Percentiles rank a stretch among this genome's conserved stretches.
Evolutionary conservation across 352 stramenopile genomes (phyloP).

Genomic region (Phytopythium cucurbitacearum): DNA sequence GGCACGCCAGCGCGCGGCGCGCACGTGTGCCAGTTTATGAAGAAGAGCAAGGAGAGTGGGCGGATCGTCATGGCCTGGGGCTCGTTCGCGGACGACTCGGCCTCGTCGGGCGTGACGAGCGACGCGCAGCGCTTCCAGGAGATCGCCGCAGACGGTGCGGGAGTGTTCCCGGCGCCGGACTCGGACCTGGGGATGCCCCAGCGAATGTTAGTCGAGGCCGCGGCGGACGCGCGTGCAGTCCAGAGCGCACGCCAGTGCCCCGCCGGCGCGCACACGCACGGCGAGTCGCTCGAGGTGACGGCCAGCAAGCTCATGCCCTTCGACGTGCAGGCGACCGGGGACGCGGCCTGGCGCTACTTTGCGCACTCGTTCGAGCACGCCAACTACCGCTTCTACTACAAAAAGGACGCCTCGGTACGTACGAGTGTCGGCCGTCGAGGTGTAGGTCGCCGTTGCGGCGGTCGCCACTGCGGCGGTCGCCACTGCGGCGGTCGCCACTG

Average conservation of each 20-base stretch:
- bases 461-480: too few species aligned
- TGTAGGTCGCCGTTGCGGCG: not conserved
- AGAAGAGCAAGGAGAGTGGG: constrained; percentile 26
- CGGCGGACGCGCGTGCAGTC: too few species aligned
- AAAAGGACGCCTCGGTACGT: constrained; percentile 25
- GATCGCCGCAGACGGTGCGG: too few species aligned
- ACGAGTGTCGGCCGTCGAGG: not conserved
- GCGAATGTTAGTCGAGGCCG: too few species aligned
- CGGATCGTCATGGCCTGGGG: constrained; percentile 38
- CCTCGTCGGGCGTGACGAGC: not conserved
- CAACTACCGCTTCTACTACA: constrained; percentile 6
- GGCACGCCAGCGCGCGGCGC: constrained; percentile 3
- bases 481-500: too few species aligned
- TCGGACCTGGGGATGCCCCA: too few species aligned
- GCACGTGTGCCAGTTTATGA: constrained; percentile 30
- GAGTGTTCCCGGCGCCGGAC: too few species aligned
- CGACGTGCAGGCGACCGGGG: constrained; percentile 1
- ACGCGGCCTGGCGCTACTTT: constrained; percentile 7
- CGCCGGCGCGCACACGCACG: not conserved
- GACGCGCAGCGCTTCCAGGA: too few species aligned
- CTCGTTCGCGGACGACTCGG: constrained; percentile 18
- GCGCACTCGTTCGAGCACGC: constrained; percentile 4
- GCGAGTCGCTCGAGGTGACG: constrained; percentile 5
- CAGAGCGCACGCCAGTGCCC: too few species aligned
- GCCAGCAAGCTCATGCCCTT: constrained; percentile 9